Evolutionary conservation across 108 stramenopile genomes (phyloP).

Genomic region (Cyclotella sp.): DNA sequence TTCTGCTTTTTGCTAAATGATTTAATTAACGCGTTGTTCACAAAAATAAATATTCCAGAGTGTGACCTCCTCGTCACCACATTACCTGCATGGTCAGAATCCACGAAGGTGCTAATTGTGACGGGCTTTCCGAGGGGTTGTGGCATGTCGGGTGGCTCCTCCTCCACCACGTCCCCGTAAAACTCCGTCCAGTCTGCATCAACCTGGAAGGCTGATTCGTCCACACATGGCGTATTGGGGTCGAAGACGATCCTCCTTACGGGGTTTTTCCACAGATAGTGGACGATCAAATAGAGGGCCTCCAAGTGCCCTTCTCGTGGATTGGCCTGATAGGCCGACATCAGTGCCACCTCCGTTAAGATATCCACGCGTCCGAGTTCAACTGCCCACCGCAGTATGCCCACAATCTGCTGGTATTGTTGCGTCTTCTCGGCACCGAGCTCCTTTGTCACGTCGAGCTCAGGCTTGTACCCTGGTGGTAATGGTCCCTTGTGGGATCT

Average conservation of each 20-base stretch:
- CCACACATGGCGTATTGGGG: not conserved
- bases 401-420: slow-evolving; percentile 45
- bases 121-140: slow-evolving; percentile 36
- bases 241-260: not conserved
- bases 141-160: slow-evolving; percentile 24
- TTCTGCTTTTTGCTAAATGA: slow-evolving; percentile 63
- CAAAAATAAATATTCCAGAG: slow-evolving; percentile 51
- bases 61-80: slow-evolving; percentile 36
- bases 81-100: slow-evolving; percentile 49
- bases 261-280: slow-evolving; percentile 8
- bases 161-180: slow-evolving; percentile 32
- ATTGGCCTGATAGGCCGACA: slow-evolving; percentile 7
- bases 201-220: not conserved
- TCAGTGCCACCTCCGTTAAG: slow-evolving; percentile 39
- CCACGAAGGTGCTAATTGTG: slow-evolving; percentile 18
- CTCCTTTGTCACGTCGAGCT: slow-evolving; percentile 30
- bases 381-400: slow-evolving; percentile 53
- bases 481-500: slow-evolving; percentile 10
- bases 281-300: slow-evolving; percentile 24
- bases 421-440: slow-evolving; percentile 11
- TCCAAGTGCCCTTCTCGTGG: slow-evolving; percentile 31
- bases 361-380: slow-evolving; percentile 58
- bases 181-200: slow-evolving; percentile 35
- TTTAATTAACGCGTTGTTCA: slow-evolving; percentile 59
- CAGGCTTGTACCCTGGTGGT: slow-evolving; percentile 36